Base-by-base conservation (phyloP, 2,329 filamentous ascomycete genomes). In the Leptographium radiaticola region DNA sequence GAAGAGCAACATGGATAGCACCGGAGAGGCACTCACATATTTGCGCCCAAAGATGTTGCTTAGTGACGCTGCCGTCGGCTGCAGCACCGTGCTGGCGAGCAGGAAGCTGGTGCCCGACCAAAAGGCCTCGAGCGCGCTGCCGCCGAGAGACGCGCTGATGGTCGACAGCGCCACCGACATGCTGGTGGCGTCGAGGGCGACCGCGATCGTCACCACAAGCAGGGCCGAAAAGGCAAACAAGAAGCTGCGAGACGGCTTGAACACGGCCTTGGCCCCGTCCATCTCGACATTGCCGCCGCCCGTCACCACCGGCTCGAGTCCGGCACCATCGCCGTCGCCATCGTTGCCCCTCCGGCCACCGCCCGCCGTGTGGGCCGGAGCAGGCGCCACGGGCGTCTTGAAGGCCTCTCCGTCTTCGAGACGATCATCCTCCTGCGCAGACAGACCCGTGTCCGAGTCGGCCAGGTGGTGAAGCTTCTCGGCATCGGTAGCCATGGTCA, bases 51-150 rank as follows among this genome's bases (percentile, higher is more conserved):
- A 59, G 16, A 60, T 57, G 48, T 30, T 53, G 46, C 57, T 59
- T 13, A 61, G 54, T 1, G 59, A 53, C 2, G 67, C 64, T n/a
- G 68, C 60, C 6, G 67, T 65, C 4, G 79, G 80, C 59, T 82
- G 76, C 44, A 79, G 72, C 34, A 71, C 75, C 0, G 83, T 81
- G 54, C 77, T 80, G 4, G 81, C 78, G 6, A 88, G 73, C 6
- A 88, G 70, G 59, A 85, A 88, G 16, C 80, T 80, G 6, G 84
- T 87, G 2, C 83, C 84, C 13, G 81, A 76, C 84, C 83, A 87
- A 62, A 87, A 87, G 0, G 81, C 80, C 65, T 86, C 72, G 48
- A 79, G 75, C 2, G 76, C 77, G 0, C 71, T 72, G 45, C 77
- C 77, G 33, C 70, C 59, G 8, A 82, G 68, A 20, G 72, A 72